Conservation (phyloP, 2,329 filamentous ascomycete genomes). For the Penicillium sp. region DNA sequence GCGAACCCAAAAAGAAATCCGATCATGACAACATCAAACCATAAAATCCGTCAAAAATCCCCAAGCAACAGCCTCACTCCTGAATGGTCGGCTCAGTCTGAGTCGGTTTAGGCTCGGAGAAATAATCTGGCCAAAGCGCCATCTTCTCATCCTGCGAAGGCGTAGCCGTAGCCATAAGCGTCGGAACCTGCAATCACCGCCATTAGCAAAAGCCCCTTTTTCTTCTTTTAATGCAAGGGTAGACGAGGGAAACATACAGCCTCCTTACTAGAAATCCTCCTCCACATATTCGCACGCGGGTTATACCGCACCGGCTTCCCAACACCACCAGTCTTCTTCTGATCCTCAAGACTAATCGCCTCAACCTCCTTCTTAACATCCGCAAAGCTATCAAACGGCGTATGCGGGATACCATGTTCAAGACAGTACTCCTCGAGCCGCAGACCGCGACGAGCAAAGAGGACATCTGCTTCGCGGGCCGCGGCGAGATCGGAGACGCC, state of each 20-base stretch:
- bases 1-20: not conserved
- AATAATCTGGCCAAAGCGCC: conserved; percentile 63
- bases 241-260: conserved; percentile 42
- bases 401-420: conserved; percentile 61
- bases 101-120: conserved; percentile 43
- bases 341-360: conserved; percentile 59
- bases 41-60: conserved; percentile 2
- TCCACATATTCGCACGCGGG: conserved; percentile 68
- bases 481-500: conserved; percentile 67
- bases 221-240: too few species aligned
- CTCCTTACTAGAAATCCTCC: conserved; percentile 59
- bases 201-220: not conserved
- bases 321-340: conserved; percentile 59
- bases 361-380: conserved; percentile 64
- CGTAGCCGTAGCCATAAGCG: conserved; percentile 50
- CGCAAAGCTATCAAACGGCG: conserved; percentile 65
- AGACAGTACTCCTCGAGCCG: conserved; percentile 66
- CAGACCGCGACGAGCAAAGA: conserved; percentile 66
- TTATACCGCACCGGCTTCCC: conserved; percentile 64
- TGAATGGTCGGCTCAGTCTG: conserved; percentile 35
- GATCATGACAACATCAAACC: conserved; percentile 1
- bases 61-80: conserved; percentile 1
- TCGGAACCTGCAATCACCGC: conserved; percentile 38
- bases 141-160: conserved; percentile 61
- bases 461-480: conserved; percentile 64